Percentiles rank a stretch among this genome's conserved stretches.
Conservation (phyloP, 192 early-diverging fungal genomes). For the Backusella morwellensis region DNA sequence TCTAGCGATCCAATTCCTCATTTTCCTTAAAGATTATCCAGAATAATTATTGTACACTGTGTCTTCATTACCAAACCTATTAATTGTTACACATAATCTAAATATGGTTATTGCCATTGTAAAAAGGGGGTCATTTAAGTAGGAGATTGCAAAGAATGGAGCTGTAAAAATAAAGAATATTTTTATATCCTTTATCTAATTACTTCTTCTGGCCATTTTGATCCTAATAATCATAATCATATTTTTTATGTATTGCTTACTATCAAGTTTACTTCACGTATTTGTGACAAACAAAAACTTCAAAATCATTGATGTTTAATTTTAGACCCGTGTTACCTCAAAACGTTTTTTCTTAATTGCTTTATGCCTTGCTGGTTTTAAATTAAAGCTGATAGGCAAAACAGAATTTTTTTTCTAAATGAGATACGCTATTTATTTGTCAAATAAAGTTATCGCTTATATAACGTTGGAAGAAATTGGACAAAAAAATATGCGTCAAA, state of each 20-base stretch:
- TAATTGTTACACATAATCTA: background rate
- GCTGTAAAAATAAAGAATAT: background rate
- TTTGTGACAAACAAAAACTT: background rate
- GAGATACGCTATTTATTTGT: background rate
- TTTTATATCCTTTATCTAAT: background rate
- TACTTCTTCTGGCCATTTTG: background rate
- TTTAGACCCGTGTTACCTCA: background rate
- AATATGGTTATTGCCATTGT: background rate
- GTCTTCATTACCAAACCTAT: background rate
- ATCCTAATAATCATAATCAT: background rate
- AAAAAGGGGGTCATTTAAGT: background rate
- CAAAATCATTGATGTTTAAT: background rate
- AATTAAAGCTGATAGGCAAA: background rate
- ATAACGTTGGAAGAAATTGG: background rate
- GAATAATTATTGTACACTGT: slow-evolving; percentile 7
- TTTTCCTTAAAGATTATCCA: slow-evolving; percentile 8
- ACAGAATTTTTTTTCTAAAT: background rate
- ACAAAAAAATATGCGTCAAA: background rate
- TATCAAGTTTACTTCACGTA: background rate
- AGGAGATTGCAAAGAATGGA: slow-evolving; percentile 1
- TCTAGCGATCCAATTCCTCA: background rate
- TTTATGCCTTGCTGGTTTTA: background rate
- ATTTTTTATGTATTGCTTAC: background rate
- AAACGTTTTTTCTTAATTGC: background rate
- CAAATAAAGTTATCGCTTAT: background rate